Conservation (phyloP, 106 monocot species). For the Platanthera zijinensis region DNA sequence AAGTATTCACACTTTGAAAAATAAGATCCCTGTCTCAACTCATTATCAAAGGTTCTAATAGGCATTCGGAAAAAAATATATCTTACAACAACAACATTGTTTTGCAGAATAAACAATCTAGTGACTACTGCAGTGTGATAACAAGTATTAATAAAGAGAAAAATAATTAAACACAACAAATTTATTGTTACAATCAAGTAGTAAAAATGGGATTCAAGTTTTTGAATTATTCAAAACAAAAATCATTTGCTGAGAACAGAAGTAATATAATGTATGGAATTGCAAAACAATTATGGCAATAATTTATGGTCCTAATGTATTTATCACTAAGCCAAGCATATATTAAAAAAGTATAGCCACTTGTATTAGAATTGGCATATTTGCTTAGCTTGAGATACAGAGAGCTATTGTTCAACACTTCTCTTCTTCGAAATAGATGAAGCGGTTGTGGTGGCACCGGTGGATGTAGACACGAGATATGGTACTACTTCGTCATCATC, state of each 20-base stretch:
- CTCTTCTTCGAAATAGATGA: background rate
- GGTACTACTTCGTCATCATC: background rate
- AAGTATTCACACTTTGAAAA: background rate
- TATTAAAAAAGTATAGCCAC: background rate
- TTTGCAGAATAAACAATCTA: constrained; percentile 36
- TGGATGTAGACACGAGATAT: background rate
- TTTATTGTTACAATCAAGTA: background rate
- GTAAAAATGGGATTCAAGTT: background rate
- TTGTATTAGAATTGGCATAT: background rate
- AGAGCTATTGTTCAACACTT: background rate
- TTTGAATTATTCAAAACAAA: background rate
- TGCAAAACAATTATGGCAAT: background rate
- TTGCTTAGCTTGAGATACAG: background rate
- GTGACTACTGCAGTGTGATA: constrained; percentile 18
- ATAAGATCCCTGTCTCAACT: background rate
- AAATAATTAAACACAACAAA: background rate
- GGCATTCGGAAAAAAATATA: background rate
- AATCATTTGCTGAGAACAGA: background rate
- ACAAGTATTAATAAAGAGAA: background rate
- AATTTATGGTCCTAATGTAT: background rate
- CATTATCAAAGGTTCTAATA: background rate
- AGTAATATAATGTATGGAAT: background rate
- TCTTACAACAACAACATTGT: constrained; percentile 37
- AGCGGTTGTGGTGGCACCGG: background rate
- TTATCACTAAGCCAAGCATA: background rate